Evolutionary conservation across 2,329 filamentous ascomycete genomes (phyloP), one percentile per base, ranked within the genome.

Genomic region (Chaetomiaceae sp.): DNA sequence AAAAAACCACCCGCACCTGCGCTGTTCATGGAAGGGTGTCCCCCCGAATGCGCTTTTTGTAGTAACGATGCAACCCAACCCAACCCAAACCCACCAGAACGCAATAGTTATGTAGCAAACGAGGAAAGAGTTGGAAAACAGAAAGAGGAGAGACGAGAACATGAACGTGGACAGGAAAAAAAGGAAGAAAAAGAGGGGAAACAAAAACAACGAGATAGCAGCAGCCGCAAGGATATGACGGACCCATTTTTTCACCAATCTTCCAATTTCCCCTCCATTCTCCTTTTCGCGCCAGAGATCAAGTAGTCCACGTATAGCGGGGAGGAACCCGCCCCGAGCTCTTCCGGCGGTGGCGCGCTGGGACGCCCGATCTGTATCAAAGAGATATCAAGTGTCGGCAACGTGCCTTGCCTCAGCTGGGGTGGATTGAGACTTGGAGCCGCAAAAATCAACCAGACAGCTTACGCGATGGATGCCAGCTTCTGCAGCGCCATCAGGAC

Each of bases 401-500:
- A 39, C 35, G 37, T 42, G 48, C 39, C 27, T n/a, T 27, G 25
- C 25, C 25, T 27, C 25, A 27, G 5, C 6, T 27, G 25, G 5
- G 25, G 12, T 27, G 30, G 4, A 8, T 33, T 12, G 30, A 12
- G 30, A 33, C 6, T 39, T 19, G 27, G 30, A 34, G 39, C 33
- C 43, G 23, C 44, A 50, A 48, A 31, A 37, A n/a, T n/a, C n/a
- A n/a, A n/a, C n/a, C 46, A 51, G 14, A 34, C 17, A 55, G 60
- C 60, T 65, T 69, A 70, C 52, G 66, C 63, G 59, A 66, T 56
- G 53, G 66, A 59, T 10, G 72, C 74, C 44, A 80, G 67, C 56
- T 73, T 77, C 58, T 79, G 76, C 43, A 81, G 64, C 42, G 74
- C 76, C 31, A 76, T 55, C 45, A 63, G 53, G 35, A 63, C 60